Evolutionary conservation across 2,329 filamentous ascomycete genomes (phyloP).

Genomic region (Hirsutella rhossiliensis): DNA sequence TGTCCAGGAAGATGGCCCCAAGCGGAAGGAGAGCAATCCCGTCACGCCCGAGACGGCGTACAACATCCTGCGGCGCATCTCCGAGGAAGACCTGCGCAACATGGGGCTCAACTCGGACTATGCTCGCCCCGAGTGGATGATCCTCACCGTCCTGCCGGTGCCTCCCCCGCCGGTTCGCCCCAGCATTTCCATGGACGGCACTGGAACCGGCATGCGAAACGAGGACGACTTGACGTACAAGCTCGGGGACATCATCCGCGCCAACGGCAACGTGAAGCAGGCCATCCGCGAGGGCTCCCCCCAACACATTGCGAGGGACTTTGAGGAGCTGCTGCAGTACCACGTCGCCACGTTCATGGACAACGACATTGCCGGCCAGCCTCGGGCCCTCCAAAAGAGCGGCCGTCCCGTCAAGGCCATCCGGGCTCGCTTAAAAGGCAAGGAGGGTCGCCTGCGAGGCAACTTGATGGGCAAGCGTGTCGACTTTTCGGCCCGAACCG

Average conservation of each 20-base stretch:
- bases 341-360: constrained; percentile 99
- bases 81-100: constrained; percentile 66
- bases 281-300: constrained; percentile 87
- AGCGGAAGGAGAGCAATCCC: constrained; percentile 63
- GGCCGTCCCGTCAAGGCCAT: constrained; percentile 95
- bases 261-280: constrained; percentile 87
- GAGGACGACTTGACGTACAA: constrained; percentile 99
- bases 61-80: constrained; percentile 76
- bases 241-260: constrained; percentile 93
- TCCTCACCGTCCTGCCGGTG: constrained; percentile 87
- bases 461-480: constrained; percentile 99
- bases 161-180: constrained; percentile 91
- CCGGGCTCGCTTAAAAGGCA: constrained; percentile 93
- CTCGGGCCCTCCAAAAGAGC: constrained; percentile 91
- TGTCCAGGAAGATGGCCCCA: constrained; percentile 52
- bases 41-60: constrained; percentile 79
- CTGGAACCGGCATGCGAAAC: constrained; percentile 80
- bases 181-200: constrained; percentile 94
- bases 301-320: constrained; percentile 81
- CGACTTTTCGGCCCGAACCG: constrained; percentile 97
- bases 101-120: constrained; percentile 93
- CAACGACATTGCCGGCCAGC: constrained; percentile 94
- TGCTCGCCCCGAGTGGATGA: constrained; percentile 96
- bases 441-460: constrained; percentile 92
- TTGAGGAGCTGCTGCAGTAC: constrained; percentile 86